These are phyloP conservation scores for Nicotiana paniculata DNA, from an alignment of 257 asterid genomes.

Conservation along the genomic window DNA sequence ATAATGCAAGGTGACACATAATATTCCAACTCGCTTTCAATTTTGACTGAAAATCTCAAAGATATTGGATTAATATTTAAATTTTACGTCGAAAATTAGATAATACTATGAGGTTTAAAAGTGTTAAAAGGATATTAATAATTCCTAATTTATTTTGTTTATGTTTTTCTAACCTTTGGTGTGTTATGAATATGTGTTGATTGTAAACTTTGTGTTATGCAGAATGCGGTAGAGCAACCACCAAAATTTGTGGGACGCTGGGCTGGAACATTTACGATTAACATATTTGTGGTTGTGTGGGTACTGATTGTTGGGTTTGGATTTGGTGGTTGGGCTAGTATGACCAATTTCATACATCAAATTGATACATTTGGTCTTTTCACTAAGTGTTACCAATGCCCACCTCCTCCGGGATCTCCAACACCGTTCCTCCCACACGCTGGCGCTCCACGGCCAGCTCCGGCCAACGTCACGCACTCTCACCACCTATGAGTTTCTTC, in stretches of 20 bases:
- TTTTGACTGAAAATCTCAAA: background rate
- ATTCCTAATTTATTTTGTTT: background rate
- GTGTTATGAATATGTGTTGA: background rate
- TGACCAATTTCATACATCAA: slow-evolving; percentile 74
- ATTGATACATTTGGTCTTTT: slow-evolving; percentile 90
- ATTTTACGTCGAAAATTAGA: background rate
- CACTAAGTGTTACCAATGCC: slow-evolving; percentile 92
- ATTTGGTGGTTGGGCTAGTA: slow-evolving; percentile 95
- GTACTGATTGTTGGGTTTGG: slow-evolving; percentile 85
- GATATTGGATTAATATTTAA: background rate
- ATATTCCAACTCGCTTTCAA: background rate
- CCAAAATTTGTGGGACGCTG: slow-evolving; percentile 73
- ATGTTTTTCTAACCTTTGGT: background rate
- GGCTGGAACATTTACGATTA: slow-evolving; percentile 69
- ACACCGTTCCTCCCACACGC: slow-evolving; percentile 26
- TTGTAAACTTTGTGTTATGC: slow-evolving; percentile 8
- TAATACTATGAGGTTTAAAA: background rate
- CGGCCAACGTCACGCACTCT: slow-evolving; percentile 28
- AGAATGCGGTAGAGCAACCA: slow-evolving; percentile 96
- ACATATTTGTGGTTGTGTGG: slow-evolving; percentile 80
- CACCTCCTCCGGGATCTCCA: slow-evolving; percentile 32
- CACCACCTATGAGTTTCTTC: slow-evolving; percentile 11
- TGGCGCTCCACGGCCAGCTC: slow-evolving; percentile 42
- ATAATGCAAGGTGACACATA: background rate
- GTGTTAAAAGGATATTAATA: background rate